These are phyloP conservation scores for Melanopsichium pennsylvanicum DNA, from an alignment of 1,284 basidiomycete genomes.

Conservation along the genomic window DNA sequence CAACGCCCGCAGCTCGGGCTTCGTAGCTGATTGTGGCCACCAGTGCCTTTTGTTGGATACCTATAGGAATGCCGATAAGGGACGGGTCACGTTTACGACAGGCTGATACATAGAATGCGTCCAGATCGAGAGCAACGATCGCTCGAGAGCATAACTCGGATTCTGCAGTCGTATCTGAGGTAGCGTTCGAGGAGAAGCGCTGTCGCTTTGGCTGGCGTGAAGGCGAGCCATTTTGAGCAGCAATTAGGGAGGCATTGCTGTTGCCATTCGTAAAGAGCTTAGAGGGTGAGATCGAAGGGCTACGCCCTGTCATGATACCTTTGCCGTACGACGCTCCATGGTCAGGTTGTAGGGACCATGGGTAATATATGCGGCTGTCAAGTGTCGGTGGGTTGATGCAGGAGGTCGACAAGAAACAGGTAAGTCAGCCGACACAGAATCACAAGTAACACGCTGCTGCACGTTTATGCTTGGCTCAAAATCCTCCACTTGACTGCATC, in stretches of 20 bases:
- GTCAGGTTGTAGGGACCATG: background rate
- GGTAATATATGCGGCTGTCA: background rate
- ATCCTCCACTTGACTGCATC: slow-evolving; percentile 21
- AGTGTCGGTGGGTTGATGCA: background rate
- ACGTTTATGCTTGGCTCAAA: slow-evolving; percentile 5
- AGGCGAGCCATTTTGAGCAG: background rate
- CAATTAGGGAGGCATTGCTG: background rate
- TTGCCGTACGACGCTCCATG: slow-evolving; percentile 8
- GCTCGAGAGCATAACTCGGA: slow-evolving; percentile 14
- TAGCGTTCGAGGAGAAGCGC: background rate
- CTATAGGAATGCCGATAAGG: slow-evolving; percentile 65
- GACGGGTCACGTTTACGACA: slow-evolving; percentile 64
- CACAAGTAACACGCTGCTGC: background rate
- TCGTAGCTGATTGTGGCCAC: slow-evolving; percentile 67
- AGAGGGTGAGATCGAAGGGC: slow-evolving; percentile 22
- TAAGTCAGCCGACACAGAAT: slow-evolving; percentile 4
- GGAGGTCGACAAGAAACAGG: too few relatives aligned
- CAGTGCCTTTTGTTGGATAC: slow-evolving; percentile 67
- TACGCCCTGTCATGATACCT: slow-evolving; percentile 32
- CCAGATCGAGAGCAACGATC: slow-evolving; percentile 52
- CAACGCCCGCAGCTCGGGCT: slow-evolving; percentile 64
- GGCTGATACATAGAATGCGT: slow-evolving; percentile 64
- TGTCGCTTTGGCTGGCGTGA: slow-evolving; percentile 9
- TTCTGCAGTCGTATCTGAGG: background rate
- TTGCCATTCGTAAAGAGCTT: slow-evolving; percentile 2